Evolutionary conservation across 352 stramenopile species (phyloP).

Genomic region (Blastocystis sp.): DNA sequence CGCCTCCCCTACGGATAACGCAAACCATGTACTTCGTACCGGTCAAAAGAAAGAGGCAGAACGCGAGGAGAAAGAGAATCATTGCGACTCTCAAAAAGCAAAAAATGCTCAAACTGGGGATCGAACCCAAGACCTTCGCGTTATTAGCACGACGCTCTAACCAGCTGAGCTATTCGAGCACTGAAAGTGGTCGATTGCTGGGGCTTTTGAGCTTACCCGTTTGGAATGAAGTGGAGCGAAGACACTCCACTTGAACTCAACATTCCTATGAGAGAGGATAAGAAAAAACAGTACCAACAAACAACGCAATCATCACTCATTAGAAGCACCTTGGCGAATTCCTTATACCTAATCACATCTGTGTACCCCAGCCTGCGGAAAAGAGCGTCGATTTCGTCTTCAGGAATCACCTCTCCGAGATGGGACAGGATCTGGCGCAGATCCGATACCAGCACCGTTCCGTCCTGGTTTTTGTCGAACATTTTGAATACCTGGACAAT

Average conservation of each 20-base stretch:
- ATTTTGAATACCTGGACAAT: constrained; percentile 65
- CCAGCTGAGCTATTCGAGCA: constrained; percentile 67
- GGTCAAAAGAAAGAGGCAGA: not conserved
- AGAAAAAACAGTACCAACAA: not conserved
- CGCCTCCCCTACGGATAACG: too few relatives aligned
- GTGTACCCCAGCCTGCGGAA: constrained; percentile 38
- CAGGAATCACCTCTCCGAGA: constrained; percentile 59
- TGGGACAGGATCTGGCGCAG: constrained; percentile 58
- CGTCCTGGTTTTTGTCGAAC: constrained; percentile 68
- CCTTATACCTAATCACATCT: constrained; percentile 64
- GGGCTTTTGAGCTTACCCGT: too few relatives aligned
- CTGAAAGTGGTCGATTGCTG: not conserved
- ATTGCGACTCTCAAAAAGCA: not conserved
- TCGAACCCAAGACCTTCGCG: constrained; percentile 67
- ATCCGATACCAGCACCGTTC: constrained; percentile 35
- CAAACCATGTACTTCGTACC: too few relatives aligned
- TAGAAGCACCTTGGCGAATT: constrained; percentile 18
- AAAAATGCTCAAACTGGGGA: constrained; percentile 68
- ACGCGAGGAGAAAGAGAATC: not conserved
- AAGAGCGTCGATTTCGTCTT: constrained; percentile 60
- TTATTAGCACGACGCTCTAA: constrained; percentile 70
- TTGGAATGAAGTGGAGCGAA: too few relatives aligned
- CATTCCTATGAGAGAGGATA: too few relatives aligned
- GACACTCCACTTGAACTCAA: too few relatives aligned
- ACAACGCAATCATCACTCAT: constrained; percentile 5